A percentile compares a stretch with the other conserved stretches of the same genome.
Conservation (phyloP, 2,329 filamentous ascomycete genomes). For the Fusarium sp. region DNA sequence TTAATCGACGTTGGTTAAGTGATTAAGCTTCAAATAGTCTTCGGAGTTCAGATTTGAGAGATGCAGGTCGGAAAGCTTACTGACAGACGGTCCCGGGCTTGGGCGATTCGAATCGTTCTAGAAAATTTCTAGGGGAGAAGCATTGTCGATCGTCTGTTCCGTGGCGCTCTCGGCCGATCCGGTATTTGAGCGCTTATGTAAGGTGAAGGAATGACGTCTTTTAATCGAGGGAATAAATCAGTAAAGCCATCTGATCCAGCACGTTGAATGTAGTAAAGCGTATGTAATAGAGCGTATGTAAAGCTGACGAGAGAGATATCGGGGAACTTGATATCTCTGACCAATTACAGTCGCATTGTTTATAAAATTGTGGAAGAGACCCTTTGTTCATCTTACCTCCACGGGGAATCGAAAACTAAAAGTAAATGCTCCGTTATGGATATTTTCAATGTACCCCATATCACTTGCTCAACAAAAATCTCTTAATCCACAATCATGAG, state of each 20-base stretch:
- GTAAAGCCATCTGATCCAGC: neutral
- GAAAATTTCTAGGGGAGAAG: constrained; percentile 6
- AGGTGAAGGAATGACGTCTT: neutral
- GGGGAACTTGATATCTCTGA: neutral
- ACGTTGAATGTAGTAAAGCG: neutral
- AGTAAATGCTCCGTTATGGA: neutral
- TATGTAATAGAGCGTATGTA: neutral
- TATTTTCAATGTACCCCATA: neutral
- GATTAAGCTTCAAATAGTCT: neutral
- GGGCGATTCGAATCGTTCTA: neutral
- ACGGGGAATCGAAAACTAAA: constrained; percentile 13
- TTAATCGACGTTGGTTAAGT: neutral
- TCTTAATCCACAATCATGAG: neutral
- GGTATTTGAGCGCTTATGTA: neutral
- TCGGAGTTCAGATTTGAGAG: neutral
- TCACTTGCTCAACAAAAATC: constrained; percentile 1
- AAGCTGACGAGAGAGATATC: neutral
- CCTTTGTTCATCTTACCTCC: constrained; percentile 2
- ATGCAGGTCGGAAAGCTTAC: neutral
- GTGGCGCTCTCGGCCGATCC: neutral
- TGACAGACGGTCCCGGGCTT: neutral
- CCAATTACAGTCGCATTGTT: neutral
- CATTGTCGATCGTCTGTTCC: neutral
- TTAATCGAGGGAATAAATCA: neutral
- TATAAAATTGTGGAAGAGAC: constrained; percentile 6